phyloP scores from a whole-genome alignment of 768 basidiomycete genomes.

The Lentinula boryana region DNA sequence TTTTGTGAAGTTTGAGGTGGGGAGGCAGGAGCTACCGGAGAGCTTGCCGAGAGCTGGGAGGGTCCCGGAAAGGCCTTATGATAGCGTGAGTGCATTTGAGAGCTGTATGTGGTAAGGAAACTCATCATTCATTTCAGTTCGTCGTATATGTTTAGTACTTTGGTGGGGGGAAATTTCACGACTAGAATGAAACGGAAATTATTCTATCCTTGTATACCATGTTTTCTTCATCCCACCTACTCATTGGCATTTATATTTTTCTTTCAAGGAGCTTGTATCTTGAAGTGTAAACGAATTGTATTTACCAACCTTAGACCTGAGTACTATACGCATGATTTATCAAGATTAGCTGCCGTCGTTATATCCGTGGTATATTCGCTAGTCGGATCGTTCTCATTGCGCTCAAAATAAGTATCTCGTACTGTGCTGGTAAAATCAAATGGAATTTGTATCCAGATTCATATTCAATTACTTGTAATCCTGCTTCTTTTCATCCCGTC shows the following conservation, averaged over 20 bases:
- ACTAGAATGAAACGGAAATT: background rate
- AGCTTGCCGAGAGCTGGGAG: conserved; percentile 55
- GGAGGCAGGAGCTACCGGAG: conserved; percentile 53
- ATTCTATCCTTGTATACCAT: background rate
- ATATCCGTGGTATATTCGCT: too few relatives aligned
- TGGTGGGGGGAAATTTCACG: background rate
- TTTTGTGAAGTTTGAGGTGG: conserved; percentile 32
- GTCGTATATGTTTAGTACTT: conserved; percentile 22
- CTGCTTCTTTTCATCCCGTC: too few relatives aligned
- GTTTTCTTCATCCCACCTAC: background rate
- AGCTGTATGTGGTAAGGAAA: background rate
- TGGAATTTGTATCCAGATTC: too few relatives aligned
- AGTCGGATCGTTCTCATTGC: too few relatives aligned
- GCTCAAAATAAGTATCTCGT: too few relatives aligned
- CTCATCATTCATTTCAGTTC: conserved; percentile 24
- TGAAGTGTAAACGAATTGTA: background rate
- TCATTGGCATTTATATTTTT: background rate
- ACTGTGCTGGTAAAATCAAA: too few relatives aligned
- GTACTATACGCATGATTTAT: too few relatives aligned
- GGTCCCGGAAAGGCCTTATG: conserved; percentile 51
- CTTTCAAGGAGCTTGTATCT: background rate
- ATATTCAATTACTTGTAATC: too few relatives aligned
- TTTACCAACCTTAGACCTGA: background rate
- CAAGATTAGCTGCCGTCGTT: too few relatives aligned
- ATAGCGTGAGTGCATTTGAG: conserved; percentile 29